Base-by-base conservation (phyloP, 495 filamentous ascomycete genomes). In the Pyrenopolyporus hunteri region DNA sequence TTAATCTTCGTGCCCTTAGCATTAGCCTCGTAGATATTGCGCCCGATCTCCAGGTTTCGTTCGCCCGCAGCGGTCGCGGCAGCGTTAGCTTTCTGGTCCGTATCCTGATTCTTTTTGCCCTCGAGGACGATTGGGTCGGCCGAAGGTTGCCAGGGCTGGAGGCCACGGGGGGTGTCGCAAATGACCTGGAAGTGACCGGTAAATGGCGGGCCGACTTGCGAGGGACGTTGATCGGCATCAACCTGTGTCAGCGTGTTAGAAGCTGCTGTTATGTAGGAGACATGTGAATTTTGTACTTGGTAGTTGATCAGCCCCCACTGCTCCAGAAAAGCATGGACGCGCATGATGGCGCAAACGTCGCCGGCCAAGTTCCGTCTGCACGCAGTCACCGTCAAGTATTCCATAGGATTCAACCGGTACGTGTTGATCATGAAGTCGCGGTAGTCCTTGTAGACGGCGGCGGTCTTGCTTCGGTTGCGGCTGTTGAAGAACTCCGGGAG, bases 351-450 rank as follows among this genome's bases (percentile, higher is more conserved):
- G 73, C 94, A 98, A 48, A 98, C 94, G 76, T 98, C 94, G 57
- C 94, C 94, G 6, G 95, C 93, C 61, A 98, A 81, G 72, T 98
- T 98, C 50, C 94, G 86, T 59, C 94, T 81, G 71, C 94, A 98
- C n/a, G 94, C 94, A 7, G 94, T 98, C 49, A 98, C 92, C 11
- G 95, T 98, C 33, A 98, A 81, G 69, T 98, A 98, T 74, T 98
- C 94, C 20, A 90, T 82, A 2, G 94, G 94, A 71, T 97, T 98
- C 43, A 98, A 76, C 16, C 94, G 85, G 74, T 98, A 98, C 13
- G 94, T 96, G 72, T 98, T 98, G 74, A 98, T 93, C 94, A 98
- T 98, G 74, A 98, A 98, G 69, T 98, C 93, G 57, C 94, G 87
- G 74, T 98, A 98, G 70, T 98, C 94, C 75, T 97, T 97, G 75